Percentiles rank a stretch among this genome's conserved stretches.
Conservation (phyloP, 805 yeast species). For the Pachysolen tannophilus region DNA sequence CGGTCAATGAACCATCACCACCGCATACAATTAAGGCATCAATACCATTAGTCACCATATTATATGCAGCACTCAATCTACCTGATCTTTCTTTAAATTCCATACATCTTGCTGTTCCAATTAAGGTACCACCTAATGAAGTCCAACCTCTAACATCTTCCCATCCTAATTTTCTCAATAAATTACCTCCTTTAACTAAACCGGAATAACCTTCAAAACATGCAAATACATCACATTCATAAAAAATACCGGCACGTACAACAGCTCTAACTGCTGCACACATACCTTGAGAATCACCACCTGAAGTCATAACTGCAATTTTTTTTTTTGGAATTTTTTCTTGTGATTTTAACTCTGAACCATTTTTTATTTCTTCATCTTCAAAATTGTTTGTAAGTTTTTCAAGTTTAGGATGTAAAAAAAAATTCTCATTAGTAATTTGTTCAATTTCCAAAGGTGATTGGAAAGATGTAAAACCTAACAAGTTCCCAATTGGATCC, state of each 20-base stretch:
- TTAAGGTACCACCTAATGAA: constrained; percentile 87
- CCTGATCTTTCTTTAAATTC: constrained; percentile 84
- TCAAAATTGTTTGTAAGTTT: constrained; percentile 5
- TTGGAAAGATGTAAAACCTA: constrained; percentile 45
- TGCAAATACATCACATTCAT: constrained; percentile 59
- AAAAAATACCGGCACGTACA: constrained; percentile 56
- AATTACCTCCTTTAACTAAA: constrained; percentile 56
- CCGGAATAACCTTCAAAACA: constrained; percentile 74
- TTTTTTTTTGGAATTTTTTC: constrained; percentile 23
- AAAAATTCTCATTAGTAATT: constrained; percentile 27
- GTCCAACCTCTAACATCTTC: constrained; percentile 93
- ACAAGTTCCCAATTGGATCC: constrained; percentile 60
- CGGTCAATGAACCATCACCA: constrained; percentile 97
- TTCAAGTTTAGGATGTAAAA: constrained; percentile 15
- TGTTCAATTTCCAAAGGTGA: constrained; percentile 25
- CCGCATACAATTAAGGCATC: constrained; percentile 96
- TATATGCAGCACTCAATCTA: constrained; percentile 72
- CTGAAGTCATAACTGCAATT: constrained; percentile 74
- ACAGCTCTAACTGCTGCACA: constrained; percentile 70
- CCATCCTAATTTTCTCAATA: constrained; percentile 75
- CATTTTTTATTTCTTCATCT: constrained; percentile 4
- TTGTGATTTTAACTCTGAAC: background rate
- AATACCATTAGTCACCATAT: constrained; percentile 80
- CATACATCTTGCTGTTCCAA: constrained; percentile 92
- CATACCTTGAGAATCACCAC: constrained; percentile 83